A percentile compares a stretch with the other conserved stretches of the same genome.
phyloP scores from a whole-genome alignment of 179 eudicot genomes.

The Spinacia oleracea region DNA sequence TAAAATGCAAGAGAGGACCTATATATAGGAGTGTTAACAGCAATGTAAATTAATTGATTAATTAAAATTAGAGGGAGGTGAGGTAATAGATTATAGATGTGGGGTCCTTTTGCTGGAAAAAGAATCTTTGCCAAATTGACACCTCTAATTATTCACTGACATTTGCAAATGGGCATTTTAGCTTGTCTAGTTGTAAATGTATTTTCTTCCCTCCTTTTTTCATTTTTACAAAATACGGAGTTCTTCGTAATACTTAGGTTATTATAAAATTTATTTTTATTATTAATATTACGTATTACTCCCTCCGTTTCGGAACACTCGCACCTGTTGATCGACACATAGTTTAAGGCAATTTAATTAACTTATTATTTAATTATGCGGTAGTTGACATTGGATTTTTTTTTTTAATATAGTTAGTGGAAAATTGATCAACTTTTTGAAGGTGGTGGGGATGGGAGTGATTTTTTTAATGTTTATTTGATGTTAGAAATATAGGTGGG shows the following conservation, averaged over 20 bases:
- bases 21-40: constrained; percentile 34
- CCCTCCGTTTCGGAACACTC: too few relatives aligned
- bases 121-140: constrained; percentile 33
- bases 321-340: too few relatives aligned
- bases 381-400: too few relatives aligned
- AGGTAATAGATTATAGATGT: constrained; percentile 1
- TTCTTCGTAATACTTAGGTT: background rate
- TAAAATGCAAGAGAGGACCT: constrained; percentile 24
- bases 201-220: constrained; percentile 17
- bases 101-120: constrained; percentile 10
- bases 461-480: too few relatives aligned
- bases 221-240: too few relatives aligned
- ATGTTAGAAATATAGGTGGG: too few relatives aligned
- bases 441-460: too few relatives aligned
- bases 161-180: constrained; percentile 11
- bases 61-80: constrained; percentile 8
- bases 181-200: constrained; percentile 47
- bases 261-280: background rate
- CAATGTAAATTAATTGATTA: background rate
- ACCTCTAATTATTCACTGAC: constrained; percentile 30
- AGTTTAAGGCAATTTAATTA: too few relatives aligned
- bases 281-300: too few relatives aligned
- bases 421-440: too few relatives aligned
- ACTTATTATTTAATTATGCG: too few relatives aligned
- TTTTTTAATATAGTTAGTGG: too few relatives aligned